phyloP scores from a whole-genome alignment of 2,329 filamentous ascomycete genomes.

The Ascochyta clinopodiicola region DNA sequence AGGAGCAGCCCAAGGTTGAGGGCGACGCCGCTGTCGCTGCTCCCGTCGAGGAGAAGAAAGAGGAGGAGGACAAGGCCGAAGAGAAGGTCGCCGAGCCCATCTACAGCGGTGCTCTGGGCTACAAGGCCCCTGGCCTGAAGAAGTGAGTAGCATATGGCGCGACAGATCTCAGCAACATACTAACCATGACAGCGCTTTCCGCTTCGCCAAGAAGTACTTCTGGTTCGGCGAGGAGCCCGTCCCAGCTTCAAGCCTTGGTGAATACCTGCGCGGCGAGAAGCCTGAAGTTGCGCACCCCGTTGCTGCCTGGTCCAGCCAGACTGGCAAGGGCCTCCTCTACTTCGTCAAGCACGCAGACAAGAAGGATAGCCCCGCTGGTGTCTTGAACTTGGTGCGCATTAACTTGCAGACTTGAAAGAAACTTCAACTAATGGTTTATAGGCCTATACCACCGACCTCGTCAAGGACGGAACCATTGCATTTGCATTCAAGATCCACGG shows the following conservation, averaged over 20 bases:
- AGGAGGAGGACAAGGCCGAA: slow-evolving; percentile 54
- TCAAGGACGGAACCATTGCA: slow-evolving; percentile 77
- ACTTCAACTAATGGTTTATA: slow-evolving; percentile 49
- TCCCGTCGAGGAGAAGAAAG: slow-evolving; percentile 47
- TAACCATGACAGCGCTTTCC: slow-evolving; percentile 71
- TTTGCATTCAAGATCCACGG: slow-evolving; percentile 85
- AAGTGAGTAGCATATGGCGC: slow-evolving; percentile 69
- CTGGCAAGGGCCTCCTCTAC: slow-evolving; percentile 94
- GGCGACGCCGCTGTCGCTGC: slow-evolving; percentile 33
- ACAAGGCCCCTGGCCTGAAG: slow-evolving; percentile 88
- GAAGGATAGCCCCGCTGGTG: slow-evolving; percentile 79
- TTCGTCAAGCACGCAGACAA: slow-evolving; percentile 83
- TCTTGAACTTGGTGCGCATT: slow-evolving; percentile 80
- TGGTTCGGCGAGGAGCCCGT: slow-evolving; percentile 69
- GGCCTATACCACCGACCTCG: slow-evolving; percentile 73
- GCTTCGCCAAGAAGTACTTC: slow-evolving; percentile 92
- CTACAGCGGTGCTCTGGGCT: slow-evolving; percentile 82
- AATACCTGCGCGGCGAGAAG: slow-evolving; percentile 91
- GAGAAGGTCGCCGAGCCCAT: slow-evolving; percentile 67
- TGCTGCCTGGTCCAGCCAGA: slow-evolving; percentile 88
- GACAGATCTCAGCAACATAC: slow-evolving; percentile 1
- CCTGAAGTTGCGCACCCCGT: slow-evolving; percentile 76
- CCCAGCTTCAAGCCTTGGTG: slow-evolving; percentile 73
- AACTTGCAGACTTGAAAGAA: neutral
- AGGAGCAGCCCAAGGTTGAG: slow-evolving; percentile 25